phyloP scores from a whole-genome alignment of 345 rosid species.

The Orychophragmus violaceus region DNA sequence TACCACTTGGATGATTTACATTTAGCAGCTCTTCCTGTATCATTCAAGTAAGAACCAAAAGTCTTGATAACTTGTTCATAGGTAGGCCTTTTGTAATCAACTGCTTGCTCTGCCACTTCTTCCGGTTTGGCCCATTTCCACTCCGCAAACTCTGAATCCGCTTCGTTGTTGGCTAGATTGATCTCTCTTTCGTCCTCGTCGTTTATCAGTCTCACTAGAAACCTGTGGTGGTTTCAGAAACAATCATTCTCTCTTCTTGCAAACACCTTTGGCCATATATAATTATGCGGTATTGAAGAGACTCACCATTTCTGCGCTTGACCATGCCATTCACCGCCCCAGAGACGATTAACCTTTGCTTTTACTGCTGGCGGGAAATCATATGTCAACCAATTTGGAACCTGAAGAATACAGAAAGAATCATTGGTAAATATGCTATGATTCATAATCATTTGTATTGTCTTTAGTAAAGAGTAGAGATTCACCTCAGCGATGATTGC shows the following conservation, averaged over 20 bases:
- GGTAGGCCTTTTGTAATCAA: slow-evolving; percentile 94
- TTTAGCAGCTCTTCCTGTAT: slow-evolving; percentile 54
- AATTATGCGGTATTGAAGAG: background rate
- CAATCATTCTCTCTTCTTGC: background rate
- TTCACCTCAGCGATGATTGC: slow-evolving; percentile 88
- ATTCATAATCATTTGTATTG: background rate
- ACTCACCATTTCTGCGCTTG: slow-evolving; percentile 90
- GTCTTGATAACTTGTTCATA: slow-evolving; percentile 85
- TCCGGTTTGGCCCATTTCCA: slow-evolving; percentile 92
- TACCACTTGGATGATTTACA: slow-evolving; percentile 97
- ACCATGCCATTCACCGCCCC: slow-evolving; percentile 99
- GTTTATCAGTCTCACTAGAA: slow-evolving; percentile 61
- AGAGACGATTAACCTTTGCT: slow-evolving; percentile 91
- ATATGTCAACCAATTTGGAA: slow-evolving; percentile 85
- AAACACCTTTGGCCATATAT: background rate
- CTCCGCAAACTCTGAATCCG: slow-evolving; percentile 82
- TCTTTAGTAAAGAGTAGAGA: background rate
- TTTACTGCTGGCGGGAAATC: slow-evolving; percentile 92
- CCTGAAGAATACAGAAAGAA: slow-evolving; percentile 30
- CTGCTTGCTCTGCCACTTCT: slow-evolving; percentile 91
- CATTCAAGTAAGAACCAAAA: slow-evolving; percentile 58
- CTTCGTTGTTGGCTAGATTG: slow-evolving; percentile 67
- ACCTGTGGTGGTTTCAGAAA: slow-evolving; percentile 40
- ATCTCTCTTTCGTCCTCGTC: slow-evolving; percentile 64
- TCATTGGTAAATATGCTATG: background rate